phyloP scores from a whole-genome alignment of 1,284 basidiomycete species.

The Fomitiporia mediterranea region DNA sequence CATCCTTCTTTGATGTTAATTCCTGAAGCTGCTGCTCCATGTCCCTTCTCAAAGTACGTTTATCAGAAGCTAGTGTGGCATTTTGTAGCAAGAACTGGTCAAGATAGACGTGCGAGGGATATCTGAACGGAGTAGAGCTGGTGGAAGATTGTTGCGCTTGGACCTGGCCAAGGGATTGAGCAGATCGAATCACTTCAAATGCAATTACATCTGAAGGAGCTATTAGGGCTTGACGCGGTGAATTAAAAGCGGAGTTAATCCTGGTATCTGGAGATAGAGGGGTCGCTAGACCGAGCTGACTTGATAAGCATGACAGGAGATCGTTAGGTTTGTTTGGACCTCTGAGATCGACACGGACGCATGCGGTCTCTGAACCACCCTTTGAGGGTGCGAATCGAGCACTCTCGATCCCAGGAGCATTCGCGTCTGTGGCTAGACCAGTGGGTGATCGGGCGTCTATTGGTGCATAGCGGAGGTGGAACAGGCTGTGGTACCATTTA shows the following conservation, averaged over 20 bases:
- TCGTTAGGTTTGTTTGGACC: conserved; percentile 42
- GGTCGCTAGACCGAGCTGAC: conserved; percentile 37
- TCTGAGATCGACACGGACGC: conserved; percentile 39
- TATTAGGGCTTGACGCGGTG: conserved; percentile 51
- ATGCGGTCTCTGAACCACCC: conserved; percentile 31
- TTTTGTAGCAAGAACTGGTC: conserved; percentile 67
- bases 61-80: conserved; percentile 43
- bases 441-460: not conserved
- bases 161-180: conserved; percentile 14
- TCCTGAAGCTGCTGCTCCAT: conserved; percentile 45
- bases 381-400: not conserved
- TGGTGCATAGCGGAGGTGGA: conserved; percentile 18
- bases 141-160: conserved; percentile 18
- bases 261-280: not conserved
- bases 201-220: conserved; percentile 56
- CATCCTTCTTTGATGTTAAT: conserved; percentile 41
- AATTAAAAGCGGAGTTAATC: not conserved
- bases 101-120: conserved; percentile 59
- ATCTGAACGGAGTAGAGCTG: conserved; percentile 40
- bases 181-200: conserved; percentile 44
- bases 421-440: not conserved
- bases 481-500: conserved; percentile 4
- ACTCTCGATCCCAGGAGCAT: conserved; percentile 10
- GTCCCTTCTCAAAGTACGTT: conserved; percentile 40
- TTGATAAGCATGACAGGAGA: conserved; percentile 52